Evolutionary conservation across 2,329 filamentous ascomycete genomes (phyloP), one percentile per base, ranked within the genome.

Genomic region (Stagonosporopsis tanaceti): DNA sequence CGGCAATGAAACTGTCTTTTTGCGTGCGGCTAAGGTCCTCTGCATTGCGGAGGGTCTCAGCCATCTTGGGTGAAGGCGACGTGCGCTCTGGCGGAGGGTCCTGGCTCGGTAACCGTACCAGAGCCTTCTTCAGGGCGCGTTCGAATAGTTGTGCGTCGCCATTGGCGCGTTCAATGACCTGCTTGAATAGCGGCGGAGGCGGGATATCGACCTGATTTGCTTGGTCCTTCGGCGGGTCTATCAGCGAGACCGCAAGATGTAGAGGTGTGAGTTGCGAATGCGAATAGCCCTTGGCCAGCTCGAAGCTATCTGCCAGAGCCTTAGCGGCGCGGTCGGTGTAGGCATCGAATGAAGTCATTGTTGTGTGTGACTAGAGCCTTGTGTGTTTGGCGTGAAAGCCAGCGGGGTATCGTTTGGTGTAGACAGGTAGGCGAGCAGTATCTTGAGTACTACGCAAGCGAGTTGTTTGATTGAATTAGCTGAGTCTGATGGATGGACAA

Each of bases 21-120:
- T 99, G 95, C n/a, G 93, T 93, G 80, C 96, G 97, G 69, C 96
- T 94, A 52, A 99, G 79, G 30, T 98, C 93, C 76, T 91, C 88
- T 2, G 95, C 93, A 66, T 91, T 87, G 66, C 93, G 87, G 48
- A 99, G 83, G 55, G 97, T 85, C 67, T 90, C 91, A 61, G 89
- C 87, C 78, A 98, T 93, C 8, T 87, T 83, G 1, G 93, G 92
- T 11, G 93, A 89, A 69, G 96, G 87, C 52, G 91, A 88, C 54
- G 96, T 89, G 66, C 90, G 87, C 74, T 98, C 94, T 59, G 95
- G 95, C 12, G 95, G 93, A 14, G 95, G 95, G 67, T 97, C 92
- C 80, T 99, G 95, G 73, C 91, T 96, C 4, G 95, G 94, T 69
- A 97, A 82, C 53, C 95, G 90, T 57, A 98, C 94, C 63, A 99